Percentiles rank a stretch among this genome's conserved stretches.
Conservation (phyloP, 306 rosid species). For the cucumber (Cucumis sativus) region Cucumber_9930_V3 NC_026657.2:15555001-15555500, state of each 20-base stretch:
- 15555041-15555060: neutral
- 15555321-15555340: neutral
- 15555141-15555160: neutral
- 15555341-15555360: neutral
- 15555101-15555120: neutral
- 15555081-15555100: neutral
- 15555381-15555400: neutral
- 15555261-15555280: neutral
- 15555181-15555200: neutral
- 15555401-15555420: conserved; percentile 61
- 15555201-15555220: neutral
- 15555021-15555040: too few relatives aligned
- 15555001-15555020: too few relatives aligned
- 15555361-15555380: neutral
- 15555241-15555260: neutral
- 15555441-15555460: neutral
- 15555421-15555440: conserved; percentile 97
- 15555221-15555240: neutral
- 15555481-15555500: conserved; percentile 33
- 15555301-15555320: neutral
- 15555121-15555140: conserved; percentile 1
- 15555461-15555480: neutral
- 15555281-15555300: neutral
- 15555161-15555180: neutral
- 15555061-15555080: conserved; percentile 1